Conservation (phyloP, 2,329 filamentous ascomycete genomes). For the Fusarium euwallaceae region DNA sequence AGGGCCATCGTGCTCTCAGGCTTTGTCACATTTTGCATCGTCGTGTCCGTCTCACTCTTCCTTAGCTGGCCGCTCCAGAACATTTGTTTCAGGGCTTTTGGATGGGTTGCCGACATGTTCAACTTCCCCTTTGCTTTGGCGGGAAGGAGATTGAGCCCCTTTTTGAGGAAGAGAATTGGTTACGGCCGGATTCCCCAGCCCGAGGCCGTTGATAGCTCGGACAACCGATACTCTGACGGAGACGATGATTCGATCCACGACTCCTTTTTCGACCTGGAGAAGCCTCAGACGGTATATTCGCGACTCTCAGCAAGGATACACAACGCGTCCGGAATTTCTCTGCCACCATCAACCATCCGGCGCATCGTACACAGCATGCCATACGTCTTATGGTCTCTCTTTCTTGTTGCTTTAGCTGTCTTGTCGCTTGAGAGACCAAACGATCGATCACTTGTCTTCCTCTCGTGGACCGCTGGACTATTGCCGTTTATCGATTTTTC, state of each 20-base stretch:
- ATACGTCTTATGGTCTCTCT: background rate
- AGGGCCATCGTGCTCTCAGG: constrained; percentile 47
- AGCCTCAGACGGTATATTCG: background rate
- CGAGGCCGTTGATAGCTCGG: constrained; percentile 25
- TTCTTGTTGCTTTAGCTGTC: constrained; percentile 33
- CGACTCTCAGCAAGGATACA: background rate
- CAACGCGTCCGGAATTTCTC: background rate
- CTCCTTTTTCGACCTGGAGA: background rate
- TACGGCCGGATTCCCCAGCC: constrained; percentile 38
- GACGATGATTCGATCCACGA: background rate
- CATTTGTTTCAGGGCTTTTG: constrained; percentile 22
- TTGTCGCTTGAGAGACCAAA: constrained; percentile 41
- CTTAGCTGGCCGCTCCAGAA: constrained; percentile 44
- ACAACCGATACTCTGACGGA: constrained; percentile 16
- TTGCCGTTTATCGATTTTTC: constrained; percentile 51
- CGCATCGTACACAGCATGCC: background rate
- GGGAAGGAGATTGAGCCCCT: background rate
- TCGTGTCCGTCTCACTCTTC: constrained; percentile 23
- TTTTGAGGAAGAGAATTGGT: background rate
- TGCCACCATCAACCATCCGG: background rate
- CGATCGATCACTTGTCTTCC: constrained; percentile 47
- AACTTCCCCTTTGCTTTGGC: constrained; percentile 36
- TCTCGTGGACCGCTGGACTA: constrained; percentile 50
- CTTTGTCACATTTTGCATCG: constrained; percentile 41
- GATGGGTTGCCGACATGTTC: constrained; percentile 41